Evolutionary conservation across 148 eudicot genomes (phyloP).

Genomic region (Fagopyrum homotropicum): DNA sequence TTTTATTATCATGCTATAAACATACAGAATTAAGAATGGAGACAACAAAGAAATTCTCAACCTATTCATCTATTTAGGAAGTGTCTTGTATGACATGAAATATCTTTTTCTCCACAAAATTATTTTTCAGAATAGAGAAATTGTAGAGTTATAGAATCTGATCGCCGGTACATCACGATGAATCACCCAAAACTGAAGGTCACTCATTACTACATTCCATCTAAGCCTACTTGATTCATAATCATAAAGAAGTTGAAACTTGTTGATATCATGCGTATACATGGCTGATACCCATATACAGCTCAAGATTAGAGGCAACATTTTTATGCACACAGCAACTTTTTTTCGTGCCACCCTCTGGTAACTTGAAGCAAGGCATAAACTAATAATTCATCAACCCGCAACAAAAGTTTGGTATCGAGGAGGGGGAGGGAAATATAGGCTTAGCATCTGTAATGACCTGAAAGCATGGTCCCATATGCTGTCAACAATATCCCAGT

Average conservation of each 20-base stretch:
- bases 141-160: too few species aligned
- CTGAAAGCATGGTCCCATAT: constrained; percentile 96
- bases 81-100: too few species aligned
- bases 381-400: neutral
- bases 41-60: too few species aligned
- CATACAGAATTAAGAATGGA: too few species aligned
- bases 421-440: neutral
- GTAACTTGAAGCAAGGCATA: neutral
- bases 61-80: too few species aligned
- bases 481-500: constrained; percentile 93
- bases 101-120: too few species aligned
- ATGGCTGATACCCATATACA: neutral
- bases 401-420: neutral
- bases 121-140: too few species aligned
- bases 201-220: neutral
- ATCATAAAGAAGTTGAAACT: neutral
- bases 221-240: neutral
- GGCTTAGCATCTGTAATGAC: constrained; percentile 24
- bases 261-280: neutral
- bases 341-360: neutral
- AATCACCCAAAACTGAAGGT: too few species aligned
- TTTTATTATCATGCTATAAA: too few species aligned
- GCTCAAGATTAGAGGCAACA: neutral
- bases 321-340: neutral
- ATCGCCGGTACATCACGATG: too few species aligned